Evolutionary conservation across 1,284 basidiomycete genomes (phyloP).

Genomic region (Prillingera fragicola): DNA sequence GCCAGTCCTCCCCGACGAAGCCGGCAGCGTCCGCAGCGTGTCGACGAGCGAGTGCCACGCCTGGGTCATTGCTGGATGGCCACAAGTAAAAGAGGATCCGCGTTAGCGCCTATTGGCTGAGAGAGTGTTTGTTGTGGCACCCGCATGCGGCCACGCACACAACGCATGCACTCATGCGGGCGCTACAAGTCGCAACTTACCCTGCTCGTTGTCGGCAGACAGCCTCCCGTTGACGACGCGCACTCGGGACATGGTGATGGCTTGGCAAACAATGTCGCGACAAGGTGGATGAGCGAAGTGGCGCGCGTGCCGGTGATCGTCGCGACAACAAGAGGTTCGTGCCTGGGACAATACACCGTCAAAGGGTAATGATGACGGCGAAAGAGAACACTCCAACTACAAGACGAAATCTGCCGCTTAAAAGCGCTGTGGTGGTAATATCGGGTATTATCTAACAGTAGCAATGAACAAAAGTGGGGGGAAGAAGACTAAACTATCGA

Average conservation of each 20-base stretch:
- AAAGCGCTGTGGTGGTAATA: neutral
- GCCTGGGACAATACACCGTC: too few relatives aligned
- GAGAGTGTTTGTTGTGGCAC: neutral
- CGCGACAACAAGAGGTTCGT: too few relatives aligned
- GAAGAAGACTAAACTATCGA: too few relatives aligned
- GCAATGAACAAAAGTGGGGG: too few relatives aligned
- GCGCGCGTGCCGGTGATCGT: too few relatives aligned
- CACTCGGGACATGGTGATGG: slow-evolving; percentile 5
- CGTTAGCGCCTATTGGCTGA: neutral
- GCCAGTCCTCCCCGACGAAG: slow-evolving; percentile 7
- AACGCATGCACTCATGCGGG: neutral
- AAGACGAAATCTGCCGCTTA: too few relatives aligned
- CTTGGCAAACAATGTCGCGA: neutral
- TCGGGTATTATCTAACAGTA: neutral
- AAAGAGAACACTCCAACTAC: too few relatives aligned
- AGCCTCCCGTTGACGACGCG: slow-evolving; percentile 9
- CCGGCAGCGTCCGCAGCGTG: slow-evolving; percentile 34
- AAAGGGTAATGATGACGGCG: too few relatives aligned
- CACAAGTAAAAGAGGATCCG: neutral
- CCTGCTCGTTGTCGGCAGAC: slow-evolving; percentile 16
- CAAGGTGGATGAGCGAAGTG: too few relatives aligned
- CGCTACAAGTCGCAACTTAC: slow-evolving; percentile 9
- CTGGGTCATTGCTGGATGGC: slow-evolving; percentile 31
- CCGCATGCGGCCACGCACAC: neutral
- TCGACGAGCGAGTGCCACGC: slow-evolving; percentile 41